A percentile compares a stretch with the other conserved stretches of the same genome.
Conservation (phyloP, 2,329 filamentous ascomycete species). For the Colletotrichum sp. region DNA sequence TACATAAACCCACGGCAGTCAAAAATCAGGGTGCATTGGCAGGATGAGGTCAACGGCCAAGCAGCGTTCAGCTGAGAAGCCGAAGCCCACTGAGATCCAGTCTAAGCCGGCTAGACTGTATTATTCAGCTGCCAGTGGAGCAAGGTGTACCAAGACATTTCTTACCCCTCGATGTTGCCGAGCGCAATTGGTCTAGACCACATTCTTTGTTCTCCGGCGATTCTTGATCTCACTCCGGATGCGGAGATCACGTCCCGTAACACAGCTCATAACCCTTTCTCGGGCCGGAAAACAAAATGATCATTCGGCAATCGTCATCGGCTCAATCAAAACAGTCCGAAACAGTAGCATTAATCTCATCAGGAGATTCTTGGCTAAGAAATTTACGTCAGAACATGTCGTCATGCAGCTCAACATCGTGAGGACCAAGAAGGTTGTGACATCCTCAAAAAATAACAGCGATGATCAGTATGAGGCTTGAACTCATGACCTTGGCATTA, state of each 20-base stretch:
- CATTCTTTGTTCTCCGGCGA: not conserved
- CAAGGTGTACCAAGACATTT: not conserved
- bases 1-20: not conserved
- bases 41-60: not conserved
- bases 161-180: not conserved
- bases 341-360: not conserved
- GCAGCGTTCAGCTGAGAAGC: not conserved
- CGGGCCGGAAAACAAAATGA: not conserved
- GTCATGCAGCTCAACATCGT: not conserved
- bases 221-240: not conserved
- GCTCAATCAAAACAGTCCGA: not conserved
- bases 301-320: not conserved
- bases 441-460: not conserved
- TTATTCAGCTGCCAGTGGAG: not conserved
- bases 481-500: not conserved
- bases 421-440: not conserved
- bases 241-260: not conserved
- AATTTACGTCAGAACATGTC: not conserved
- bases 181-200: not conserved
- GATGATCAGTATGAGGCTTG: not conserved
- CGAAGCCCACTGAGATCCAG: not conserved
- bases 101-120: not conserved
- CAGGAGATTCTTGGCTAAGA: not conserved
- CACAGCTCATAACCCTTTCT: not conserved
- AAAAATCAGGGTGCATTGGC: not conserved